Conservation (phyloP, 257 asterid genomes). For the Solanum chmielewskii region DNA sequence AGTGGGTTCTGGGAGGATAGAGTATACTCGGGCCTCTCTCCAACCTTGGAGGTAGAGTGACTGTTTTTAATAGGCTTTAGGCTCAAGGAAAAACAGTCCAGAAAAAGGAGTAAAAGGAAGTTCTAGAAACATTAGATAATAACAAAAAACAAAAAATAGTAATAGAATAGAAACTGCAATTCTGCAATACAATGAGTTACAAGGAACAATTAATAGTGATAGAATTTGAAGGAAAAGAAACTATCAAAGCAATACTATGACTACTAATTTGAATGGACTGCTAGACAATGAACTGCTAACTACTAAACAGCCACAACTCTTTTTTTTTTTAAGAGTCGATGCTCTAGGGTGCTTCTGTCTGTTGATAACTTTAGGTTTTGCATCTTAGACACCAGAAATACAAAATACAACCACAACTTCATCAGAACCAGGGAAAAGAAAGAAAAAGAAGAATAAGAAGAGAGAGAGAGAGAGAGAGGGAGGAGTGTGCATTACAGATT, state of each 20-base stretch:
- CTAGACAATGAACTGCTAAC: neutral
- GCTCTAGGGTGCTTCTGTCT: neutral
- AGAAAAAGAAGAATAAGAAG: neutral
- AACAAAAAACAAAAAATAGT: neutral
- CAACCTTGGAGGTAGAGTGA: neutral
- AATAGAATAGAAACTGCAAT: neutral
- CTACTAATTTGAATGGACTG: neutral
- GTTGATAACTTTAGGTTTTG: neutral
- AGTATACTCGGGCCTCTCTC: neutral
- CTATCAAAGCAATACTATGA: neutral
- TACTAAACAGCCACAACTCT: neutral
- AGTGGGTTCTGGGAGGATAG: neutral
- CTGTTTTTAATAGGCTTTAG: accelerated
- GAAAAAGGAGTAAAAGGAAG: too few species aligned
- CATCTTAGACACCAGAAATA: neutral
- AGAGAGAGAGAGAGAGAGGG: neutral
- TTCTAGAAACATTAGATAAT: neutral
- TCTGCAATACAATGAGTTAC: neutral
- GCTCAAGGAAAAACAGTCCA: neutral
- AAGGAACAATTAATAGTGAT: neutral
- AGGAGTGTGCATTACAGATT: neutral
- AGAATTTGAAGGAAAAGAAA: too few species aligned
- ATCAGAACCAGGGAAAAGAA: neutral
- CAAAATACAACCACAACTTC: neutral
- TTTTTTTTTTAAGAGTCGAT: too few species aligned